Evolutionary conservation across 192 early-diverging fungal genomes (phyloP).

Genomic region (Spinellus fusiger): DNA sequence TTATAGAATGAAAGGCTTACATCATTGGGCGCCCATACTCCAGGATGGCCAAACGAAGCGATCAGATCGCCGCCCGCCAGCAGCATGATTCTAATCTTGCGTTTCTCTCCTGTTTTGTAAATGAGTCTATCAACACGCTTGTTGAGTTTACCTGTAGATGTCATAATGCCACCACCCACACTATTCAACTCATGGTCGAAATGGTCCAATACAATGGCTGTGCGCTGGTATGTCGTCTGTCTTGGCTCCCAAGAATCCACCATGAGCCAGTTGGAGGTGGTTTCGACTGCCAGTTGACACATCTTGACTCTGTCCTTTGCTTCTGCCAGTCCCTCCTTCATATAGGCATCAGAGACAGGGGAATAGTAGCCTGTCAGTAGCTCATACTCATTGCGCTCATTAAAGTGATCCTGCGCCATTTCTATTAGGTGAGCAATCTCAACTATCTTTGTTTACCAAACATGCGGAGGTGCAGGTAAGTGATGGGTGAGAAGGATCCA

Average conservation of each 20-base stretch:
- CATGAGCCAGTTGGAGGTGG: conserved; percentile 87
- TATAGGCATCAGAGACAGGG: conserved; percentile 91
- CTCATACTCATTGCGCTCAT: conserved; percentile 71
- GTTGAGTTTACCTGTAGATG: conserved; percentile 46
- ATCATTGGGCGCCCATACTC: conserved; percentile 85
- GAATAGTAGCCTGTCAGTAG: conserved; percentile 95
- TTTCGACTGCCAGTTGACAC: conserved; percentile 84
- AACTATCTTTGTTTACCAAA: conserved; percentile 71
- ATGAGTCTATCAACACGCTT: neutral
- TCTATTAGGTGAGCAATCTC: conserved; percentile 38
- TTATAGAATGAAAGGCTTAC: conserved; percentile 41
- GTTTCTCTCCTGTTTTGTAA: conserved; percentile 37
- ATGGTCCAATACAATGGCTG: conserved; percentile 90
- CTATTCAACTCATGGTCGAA: conserved; percentile 87
- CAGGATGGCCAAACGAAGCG: conserved; percentile 88
- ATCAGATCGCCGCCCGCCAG: conserved; percentile 97
- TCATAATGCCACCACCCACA: conserved; percentile 57
- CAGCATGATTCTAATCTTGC: conserved; percentile 79
- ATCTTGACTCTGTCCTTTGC: conserved; percentile 87
- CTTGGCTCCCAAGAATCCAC: conserved; percentile 93
- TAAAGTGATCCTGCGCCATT: conserved; percentile 90
- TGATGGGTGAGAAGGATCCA: conserved; percentile 96
- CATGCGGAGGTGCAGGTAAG: conserved; percentile 96
- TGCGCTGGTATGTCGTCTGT: conserved; percentile 76
- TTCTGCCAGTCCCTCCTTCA: conserved; percentile 85